Evolutionary conservation across 352 stramenopile genomes (phyloP), one percentile per base, ranked within the genome.

Genomic region (Halophytophthora polymorphica): DNA sequence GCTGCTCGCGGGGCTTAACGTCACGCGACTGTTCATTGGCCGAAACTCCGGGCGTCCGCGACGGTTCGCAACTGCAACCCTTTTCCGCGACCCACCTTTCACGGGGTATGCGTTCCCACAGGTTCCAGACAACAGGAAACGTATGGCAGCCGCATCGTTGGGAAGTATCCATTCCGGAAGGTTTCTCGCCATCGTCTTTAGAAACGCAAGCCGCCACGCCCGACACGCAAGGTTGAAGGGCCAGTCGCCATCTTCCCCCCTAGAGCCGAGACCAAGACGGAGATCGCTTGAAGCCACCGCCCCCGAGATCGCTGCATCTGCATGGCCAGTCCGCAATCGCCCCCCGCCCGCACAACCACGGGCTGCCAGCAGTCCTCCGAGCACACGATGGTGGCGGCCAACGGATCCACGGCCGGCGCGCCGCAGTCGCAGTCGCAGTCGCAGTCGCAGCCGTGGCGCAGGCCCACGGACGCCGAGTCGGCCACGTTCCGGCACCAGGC

Each of bases 401-500:
- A 71, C 36, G 39, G 54, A 21, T 14, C 52, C 23, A 56, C 21
- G 2, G 8, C 45, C n/a, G 48, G 33, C 31, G 37, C 17, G 12
- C 31, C 47, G 15, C 0, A 42, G 18, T 40, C n/a, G 21, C 44
- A 22, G 50, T n/a, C 37, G 23, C 38, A 34, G 21, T 17, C 31
- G 19, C 45, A n/a, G n/a, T n/a, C 25, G 42, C 49, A 4, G 25
- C 42, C 50, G 14, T 72, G 64, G 64, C 59, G 36, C 33, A 48
- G 23, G 28, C 59, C 59, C 34, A 57, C 59, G 12, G 66, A 76
- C 55, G 57, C 56, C 14, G 69, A 77, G 29, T 73, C 70, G 15
- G 43, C 81, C 17, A 96, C 86, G 35, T 94, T 80, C 64, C 69
- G 79, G 44, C 83, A 87, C 58, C 83, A 96, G 62, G 25, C 40